phyloP scores from a whole-genome alignment of 169 alveolate genomes.

The Plasmodium vivax region DNA sequence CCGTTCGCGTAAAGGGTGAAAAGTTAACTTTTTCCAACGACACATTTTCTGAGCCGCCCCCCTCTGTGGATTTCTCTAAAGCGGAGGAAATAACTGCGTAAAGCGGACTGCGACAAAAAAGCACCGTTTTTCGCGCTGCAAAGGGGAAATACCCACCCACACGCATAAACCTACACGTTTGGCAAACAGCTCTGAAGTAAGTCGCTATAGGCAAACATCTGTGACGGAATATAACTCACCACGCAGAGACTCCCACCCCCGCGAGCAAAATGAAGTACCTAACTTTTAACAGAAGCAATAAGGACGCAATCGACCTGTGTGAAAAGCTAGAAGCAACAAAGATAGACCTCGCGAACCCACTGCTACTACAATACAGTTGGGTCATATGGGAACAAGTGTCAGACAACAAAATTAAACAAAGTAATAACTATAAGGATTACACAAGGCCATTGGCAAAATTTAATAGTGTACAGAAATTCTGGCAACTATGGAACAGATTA shows the following conservation, averaged over 20 bases:
- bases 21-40: not conserved
- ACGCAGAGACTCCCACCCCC: not conserved
- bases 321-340: constrained; percentile 68
- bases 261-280: constrained; percentile 47
- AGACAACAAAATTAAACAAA: constrained; percentile 79
- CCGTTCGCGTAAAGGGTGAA: not conserved
- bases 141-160: not conserved
- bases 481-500: constrained; percentile 86
- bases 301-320: constrained; percentile 54
- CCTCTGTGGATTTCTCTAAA: not conserved
- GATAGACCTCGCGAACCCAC: constrained; percentile 64
- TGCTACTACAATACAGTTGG: constrained; percentile 87
- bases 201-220: not conserved
- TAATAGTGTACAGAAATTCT: constrained; percentile 86
- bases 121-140: not conserved
- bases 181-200: not conserved
- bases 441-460: constrained; percentile 89
- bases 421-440: constrained; percentile 85
- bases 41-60: not conserved
- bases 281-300: constrained; percentile 60
- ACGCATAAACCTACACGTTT: not conserved
- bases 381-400: constrained; percentile 89
- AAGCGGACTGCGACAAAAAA: not conserved
- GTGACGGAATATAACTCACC: not conserved
- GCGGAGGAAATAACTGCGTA: not conserved